Percentiles rank a stretch among this genome's conserved stretches.
These are phyloP conservation scores for Cucurbita argyrosperma DNA, from an alignment of 306 rosid species.

Conservation along the genomic window DNA sequence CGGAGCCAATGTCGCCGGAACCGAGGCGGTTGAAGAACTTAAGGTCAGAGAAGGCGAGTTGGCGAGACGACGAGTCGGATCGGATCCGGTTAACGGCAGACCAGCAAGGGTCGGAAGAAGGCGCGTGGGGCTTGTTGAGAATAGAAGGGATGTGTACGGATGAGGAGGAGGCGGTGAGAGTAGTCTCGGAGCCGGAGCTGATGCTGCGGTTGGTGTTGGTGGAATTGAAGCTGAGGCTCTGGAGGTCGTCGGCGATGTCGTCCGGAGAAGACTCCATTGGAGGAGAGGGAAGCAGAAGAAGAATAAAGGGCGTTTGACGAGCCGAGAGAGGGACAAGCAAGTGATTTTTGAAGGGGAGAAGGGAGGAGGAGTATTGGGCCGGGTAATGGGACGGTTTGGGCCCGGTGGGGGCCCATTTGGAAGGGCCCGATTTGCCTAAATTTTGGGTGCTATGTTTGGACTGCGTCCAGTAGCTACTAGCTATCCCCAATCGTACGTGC, in stretches of 20 bases:
- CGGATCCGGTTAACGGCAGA: constrained; percentile 61
- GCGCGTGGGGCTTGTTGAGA: constrained; percentile 35
- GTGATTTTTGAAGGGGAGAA: constrained; percentile 8
- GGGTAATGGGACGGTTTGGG: background rate
- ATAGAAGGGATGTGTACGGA: constrained; percentile 13
- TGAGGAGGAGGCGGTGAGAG: constrained; percentile 44
- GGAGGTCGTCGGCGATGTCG: constrained; percentile 69
- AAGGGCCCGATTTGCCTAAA: background rate
- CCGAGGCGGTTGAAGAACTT: constrained; percentile 50
- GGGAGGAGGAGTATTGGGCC: background rate
- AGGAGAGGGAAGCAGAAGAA: background rate
- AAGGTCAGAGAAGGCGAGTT: constrained; percentile 48
- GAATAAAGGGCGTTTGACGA: background rate
- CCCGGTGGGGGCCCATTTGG: background rate
- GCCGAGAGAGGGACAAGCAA: background rate
- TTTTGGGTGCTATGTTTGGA: constrained; percentile 9
- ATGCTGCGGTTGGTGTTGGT: constrained; percentile 50
- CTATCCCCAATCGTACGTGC: constrained; percentile 1
- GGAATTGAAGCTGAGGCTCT: constrained; percentile 63
- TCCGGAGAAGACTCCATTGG: constrained; percentile 65
- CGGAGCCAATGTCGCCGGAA: constrained; percentile 73
- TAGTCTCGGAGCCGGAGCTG: constrained; percentile 56
- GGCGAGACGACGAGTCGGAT: constrained; percentile 38
- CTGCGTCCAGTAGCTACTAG: constrained; percentile 1
- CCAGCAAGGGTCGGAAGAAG: constrained; percentile 57